Evolutionary conservation across 768 basidiomycete species (phyloP).

Genomic region (Tricholoma terreum): DNA sequence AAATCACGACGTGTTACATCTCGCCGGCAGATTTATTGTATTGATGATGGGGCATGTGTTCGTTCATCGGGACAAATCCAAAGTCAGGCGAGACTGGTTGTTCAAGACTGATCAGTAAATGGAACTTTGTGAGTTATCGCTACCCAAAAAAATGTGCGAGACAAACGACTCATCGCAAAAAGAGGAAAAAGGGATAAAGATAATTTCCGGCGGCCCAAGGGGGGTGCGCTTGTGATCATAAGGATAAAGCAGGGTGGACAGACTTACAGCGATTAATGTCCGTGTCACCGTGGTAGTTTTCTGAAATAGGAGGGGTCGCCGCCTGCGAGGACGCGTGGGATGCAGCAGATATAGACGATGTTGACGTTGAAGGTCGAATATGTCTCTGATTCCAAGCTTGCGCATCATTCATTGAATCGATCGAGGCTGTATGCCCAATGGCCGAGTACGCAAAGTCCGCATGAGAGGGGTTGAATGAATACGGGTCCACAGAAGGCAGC

Average conservation of each 20-base stretch:
- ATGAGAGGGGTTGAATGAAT: constrained; percentile 60
- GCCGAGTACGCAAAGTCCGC: constrained; percentile 83
- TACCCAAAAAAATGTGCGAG: constrained; percentile 12
- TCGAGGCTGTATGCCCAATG: constrained; percentile 41
- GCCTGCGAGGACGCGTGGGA: constrained; percentile 78
- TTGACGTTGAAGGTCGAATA: constrained; percentile 71
- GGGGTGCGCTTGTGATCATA: not conserved
- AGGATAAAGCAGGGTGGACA: not conserved
- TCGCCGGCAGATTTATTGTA: constrained; percentile 59
- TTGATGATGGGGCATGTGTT: constrained; percentile 57
- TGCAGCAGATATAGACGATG: constrained; percentile 73
- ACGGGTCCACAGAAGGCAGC: constrained; percentile 68
- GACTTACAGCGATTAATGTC: constrained; percentile 85
- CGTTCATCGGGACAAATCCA: constrained; percentile 80
- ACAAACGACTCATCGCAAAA: not conserved
- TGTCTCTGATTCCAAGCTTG: constrained; percentile 49
- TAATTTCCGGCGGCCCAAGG: not conserved
- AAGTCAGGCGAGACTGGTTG: constrained; percentile 78
- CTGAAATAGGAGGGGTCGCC: constrained; percentile 74
- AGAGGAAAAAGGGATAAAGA: not conserved
- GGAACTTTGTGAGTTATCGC: constrained; percentile 30
- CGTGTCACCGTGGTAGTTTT: constrained; percentile 63
- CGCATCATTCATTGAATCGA: constrained; percentile 45
- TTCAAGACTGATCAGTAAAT: constrained; percentile 47
- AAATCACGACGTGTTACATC: constrained; percentile 31